Base-by-base conservation (phyloP, 768 basidiomycete genomes). In the Boletus insuetus region DNA sequence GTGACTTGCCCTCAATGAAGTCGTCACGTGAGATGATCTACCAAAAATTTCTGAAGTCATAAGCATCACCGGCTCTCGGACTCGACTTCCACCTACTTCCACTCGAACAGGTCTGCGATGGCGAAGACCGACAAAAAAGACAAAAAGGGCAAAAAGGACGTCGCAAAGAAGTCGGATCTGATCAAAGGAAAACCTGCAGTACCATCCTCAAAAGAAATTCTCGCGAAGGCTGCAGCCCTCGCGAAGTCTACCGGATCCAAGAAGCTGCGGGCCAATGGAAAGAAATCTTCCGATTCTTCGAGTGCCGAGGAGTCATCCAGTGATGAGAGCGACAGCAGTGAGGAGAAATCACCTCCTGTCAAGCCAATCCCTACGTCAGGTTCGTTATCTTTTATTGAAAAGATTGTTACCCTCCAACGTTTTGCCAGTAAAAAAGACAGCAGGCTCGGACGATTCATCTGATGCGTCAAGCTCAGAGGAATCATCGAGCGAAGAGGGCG, bases 201-300 rank as follows among this genome's bases (percentile, higher is more conserved):
- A n/a, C 59, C 63, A 16, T 74, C 76, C 5, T 70, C 77, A 14
- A 79, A 74, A 58, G 75, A 76, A 47, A 77, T 77, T 22, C 64
- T 78, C 0, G 75, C 73, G 14, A 81, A 77, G 61, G 76, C 73
- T 38, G 72, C 71, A 54, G 58, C 42, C n/a, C 53, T 49, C 54
- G 67, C 49, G 66, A 69, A 32, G 31, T 16, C 46, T 14, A 44
- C 12, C 43, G 16, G 9, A n/a, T 29, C 9, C 24, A 29, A 44
- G 7, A 44, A 44, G 43, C 24, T 19, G 16, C 24, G 17, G 26
- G 26, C 6, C 9, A 44, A 44, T 26, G 43, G 43, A 31, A 35
- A 47, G 20, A n/a, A 22, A 24, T 38, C 53, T 35, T 53, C 53
- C 24, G 58, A 55, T 2, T 46, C 45, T 40, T 40, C 39, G 39